A percentile compares a stretch with the other conserved stretches of the same genome.
Conservation (phyloP, 1,139 yeast genomes). For the Magnusiomyces magnusii region DNA sequence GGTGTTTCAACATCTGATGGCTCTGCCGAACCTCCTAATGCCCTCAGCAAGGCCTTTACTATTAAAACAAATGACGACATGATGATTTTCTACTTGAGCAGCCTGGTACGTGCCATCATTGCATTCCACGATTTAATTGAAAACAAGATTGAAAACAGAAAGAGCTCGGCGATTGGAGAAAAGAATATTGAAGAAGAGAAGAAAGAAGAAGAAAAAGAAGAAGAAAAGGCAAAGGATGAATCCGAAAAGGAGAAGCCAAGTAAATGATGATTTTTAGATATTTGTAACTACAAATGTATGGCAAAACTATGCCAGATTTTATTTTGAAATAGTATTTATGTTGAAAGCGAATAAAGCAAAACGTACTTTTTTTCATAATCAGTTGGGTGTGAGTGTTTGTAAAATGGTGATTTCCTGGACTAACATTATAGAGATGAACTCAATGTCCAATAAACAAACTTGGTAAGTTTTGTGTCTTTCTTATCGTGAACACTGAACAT, state of each 20-base stretch:
- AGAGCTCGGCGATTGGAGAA: slow-evolving; percentile 13
- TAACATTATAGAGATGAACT: too few species aligned
- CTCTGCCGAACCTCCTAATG: slow-evolving; percentile 31
- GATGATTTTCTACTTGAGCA: slow-evolving; percentile 86
- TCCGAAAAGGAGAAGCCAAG: background rate
- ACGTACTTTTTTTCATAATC: too few species aligned
- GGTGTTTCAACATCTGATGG: slow-evolving; percentile 10
- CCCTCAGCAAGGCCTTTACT: slow-evolving; percentile 70
- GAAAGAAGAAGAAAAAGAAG: background rate
- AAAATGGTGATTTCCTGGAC: too few species aligned
- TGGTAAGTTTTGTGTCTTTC: too few species aligned
- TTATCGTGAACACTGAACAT: too few species aligned
- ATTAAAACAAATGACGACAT: slow-evolving; percentile 92
- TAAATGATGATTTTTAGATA: background rate
- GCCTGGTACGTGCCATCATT: slow-evolving; percentile 86
- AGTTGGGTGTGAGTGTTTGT: too few species aligned
- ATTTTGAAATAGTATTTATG: background rate
- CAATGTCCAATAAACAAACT: too few species aligned
- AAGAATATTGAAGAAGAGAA: slow-evolving; percentile 14
- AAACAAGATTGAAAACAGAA: slow-evolving; percentile 72
- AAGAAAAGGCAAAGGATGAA: slow-evolving; percentile 7
- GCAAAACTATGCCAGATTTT: background rate
- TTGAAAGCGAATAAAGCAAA: too few species aligned
- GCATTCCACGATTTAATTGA: slow-evolving; percentile 97
- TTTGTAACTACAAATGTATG: background rate